phyloP scores from a whole-genome alignment of 2,329 filamentous ascomycete genomes.

The Penicillium occitanis region DNA sequence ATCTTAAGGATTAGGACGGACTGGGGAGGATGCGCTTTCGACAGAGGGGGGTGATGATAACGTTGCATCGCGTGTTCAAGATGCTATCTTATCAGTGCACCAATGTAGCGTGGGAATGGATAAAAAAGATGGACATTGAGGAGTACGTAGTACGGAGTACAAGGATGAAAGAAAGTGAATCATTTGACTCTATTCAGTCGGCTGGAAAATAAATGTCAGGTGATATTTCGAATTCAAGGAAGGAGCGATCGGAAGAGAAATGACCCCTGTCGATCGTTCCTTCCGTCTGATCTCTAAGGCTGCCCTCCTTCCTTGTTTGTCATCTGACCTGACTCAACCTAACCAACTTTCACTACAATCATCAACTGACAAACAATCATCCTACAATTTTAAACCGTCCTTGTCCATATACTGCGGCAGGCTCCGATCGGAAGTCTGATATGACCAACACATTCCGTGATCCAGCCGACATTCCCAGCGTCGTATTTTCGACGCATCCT shows the following conservation, averaged over 20 bases:
- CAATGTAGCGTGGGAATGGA: neutral
- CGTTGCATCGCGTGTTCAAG: slow-evolving; percentile 16
- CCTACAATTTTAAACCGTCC: neutral
- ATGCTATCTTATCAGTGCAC: neutral
- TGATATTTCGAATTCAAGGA: neutral
- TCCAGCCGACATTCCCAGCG: slow-evolving; percentile 3
- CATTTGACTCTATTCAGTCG: neutral
- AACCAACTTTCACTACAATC: neutral
- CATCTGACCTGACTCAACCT: neutral
- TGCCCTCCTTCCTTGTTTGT: neutral
- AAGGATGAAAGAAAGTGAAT: neutral
- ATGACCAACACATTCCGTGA: neutral
- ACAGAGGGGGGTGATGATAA: slow-evolving; percentile 7
- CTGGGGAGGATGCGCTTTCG: slow-evolving; percentile 11
- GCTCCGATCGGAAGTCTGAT: neutral
- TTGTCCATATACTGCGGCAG: neutral
- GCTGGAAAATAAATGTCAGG: neutral
- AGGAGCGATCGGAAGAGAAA: neutral
- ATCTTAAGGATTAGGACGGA: slow-evolving; percentile 17
- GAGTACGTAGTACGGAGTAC: neutral
- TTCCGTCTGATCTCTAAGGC: neutral
- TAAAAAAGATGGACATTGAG: neutral
- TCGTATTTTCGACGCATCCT: neutral
- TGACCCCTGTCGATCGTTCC: slow-evolving; percentile 6
- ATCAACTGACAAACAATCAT: neutral